Conservation (phyloP, 371 early-diverging fungal genomes). For the Mucor irregularis region DNA sequence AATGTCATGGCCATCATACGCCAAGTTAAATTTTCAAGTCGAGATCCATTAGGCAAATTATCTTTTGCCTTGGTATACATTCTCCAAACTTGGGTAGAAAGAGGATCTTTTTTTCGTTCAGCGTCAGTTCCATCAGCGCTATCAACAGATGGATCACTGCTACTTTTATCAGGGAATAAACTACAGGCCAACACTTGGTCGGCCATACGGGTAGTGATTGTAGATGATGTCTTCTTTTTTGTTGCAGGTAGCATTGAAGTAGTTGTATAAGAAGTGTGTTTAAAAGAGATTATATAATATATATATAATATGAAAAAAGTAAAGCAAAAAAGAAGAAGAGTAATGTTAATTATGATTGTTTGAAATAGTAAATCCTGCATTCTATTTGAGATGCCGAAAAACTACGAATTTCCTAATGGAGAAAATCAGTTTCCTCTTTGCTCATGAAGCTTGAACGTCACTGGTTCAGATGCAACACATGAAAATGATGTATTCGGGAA, state of each 20-base stretch:
- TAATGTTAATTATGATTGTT: background rate
- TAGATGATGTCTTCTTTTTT: constrained; percentile 1
- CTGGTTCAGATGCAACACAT: background rate
- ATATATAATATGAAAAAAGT: background rate
- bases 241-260: background rate
- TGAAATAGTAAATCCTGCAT: background rate
- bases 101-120: constrained; percentile 45
- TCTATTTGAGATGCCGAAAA: background rate
- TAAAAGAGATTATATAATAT: background rate
- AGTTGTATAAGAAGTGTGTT: background rate
- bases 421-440: background rate
- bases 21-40: constrained; percentile 74
- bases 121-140: too few relatives aligned
- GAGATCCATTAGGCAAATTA: constrained; percentile 60
- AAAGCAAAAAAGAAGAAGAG: background rate
- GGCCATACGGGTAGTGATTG: constrained; percentile 13
- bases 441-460: background rate
- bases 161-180: constrained; percentile 5
- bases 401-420: background rate
- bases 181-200: constrained; percentile 14
- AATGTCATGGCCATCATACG: constrained; percentile 69
- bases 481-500: background rate
- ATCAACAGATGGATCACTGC: background rate
- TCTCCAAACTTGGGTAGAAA: constrained; percentile 68
- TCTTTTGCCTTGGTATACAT: constrained; percentile 71